These are phyloP conservation scores for Torulaspora indica DNA, from an alignment of 805 yeast genomes.

Conservation along the genomic window DNA sequence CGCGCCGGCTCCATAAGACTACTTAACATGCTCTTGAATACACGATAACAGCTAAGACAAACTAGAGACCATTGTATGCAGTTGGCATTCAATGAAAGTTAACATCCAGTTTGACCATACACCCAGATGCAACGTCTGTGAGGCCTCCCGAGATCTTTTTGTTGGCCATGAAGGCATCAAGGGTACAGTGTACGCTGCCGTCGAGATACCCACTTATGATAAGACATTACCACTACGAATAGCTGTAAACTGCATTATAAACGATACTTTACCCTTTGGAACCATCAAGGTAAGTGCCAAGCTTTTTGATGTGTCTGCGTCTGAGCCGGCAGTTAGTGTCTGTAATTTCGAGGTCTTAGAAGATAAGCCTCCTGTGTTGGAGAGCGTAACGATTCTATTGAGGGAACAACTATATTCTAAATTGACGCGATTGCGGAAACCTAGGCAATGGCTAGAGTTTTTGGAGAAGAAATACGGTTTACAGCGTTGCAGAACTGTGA, in stretches of 20 bases:
- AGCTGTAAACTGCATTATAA: constrained; percentile 9
- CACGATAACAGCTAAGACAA: no score
- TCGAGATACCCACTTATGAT: constrained; percentile 14
- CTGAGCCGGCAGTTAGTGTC: constrained; percentile 16
- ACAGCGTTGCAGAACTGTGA: constrained; percentile 11
- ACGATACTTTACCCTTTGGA: constrained; percentile 12
- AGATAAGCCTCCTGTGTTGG: constrained; percentile 13
- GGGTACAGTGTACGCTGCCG: constrained; percentile 10
- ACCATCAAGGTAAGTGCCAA: constrained; percentile 15
- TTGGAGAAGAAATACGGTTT: constrained; percentile 24
- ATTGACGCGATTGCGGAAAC: constrained; percentile 13
- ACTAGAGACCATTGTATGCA: not conserved
- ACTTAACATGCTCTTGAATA: not conserved
- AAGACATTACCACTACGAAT: not conserved
- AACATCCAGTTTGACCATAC: constrained; percentile 10
- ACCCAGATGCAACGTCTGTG: constrained; percentile 5
- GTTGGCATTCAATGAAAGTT: constrained; percentile 6
- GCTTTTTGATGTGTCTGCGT: constrained; percentile 7
- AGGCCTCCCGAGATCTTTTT: constrained; percentile 10
- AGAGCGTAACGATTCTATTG: constrained; percentile 16
- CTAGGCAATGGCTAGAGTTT: constrained; percentile 20
- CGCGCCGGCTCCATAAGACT: not conserved
- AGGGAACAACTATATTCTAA: constrained; percentile 22
- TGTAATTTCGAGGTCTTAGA: constrained; percentile 16
- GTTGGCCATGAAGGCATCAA: constrained; percentile 3